A percentile compares a stretch with the other conserved stretches of the same genome.
These are phyloP conservation scores for Tilletia walkeri DNA, from an alignment of 1,284 basidiomycete species.

Conservation along the genomic window DNA sequence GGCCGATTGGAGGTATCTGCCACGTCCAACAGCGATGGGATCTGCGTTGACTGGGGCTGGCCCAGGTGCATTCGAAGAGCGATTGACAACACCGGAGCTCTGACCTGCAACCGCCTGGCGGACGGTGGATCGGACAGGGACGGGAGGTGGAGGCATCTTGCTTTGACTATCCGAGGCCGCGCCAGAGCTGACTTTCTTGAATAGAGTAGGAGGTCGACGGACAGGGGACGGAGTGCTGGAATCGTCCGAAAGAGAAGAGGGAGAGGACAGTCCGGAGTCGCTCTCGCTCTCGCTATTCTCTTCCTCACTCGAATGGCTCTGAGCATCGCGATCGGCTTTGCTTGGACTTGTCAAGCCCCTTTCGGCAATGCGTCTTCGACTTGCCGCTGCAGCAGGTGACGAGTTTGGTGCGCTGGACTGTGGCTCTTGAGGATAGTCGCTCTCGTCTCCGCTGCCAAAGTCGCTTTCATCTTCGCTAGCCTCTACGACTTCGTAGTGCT, in stretches of 20 bases:
- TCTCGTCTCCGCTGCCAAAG: constrained; percentile 30
- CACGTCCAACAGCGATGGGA: background rate
- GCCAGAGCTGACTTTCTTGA: constrained; percentile 11
- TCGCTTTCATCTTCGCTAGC: constrained; percentile 31
- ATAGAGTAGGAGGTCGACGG: constrained; percentile 23
- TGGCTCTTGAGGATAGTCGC: background rate
- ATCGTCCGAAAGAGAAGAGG: constrained; percentile 31
- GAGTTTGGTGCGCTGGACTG: background rate
- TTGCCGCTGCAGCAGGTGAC: constrained; percentile 1
- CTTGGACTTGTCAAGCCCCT: background rate
- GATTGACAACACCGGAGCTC: background rate
- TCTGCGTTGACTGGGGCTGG: background rate
- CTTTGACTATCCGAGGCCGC: constrained; percentile 30
- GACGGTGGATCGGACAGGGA: constrained; percentile 21
- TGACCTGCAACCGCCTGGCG: background rate
- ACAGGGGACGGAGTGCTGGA: constrained; percentile 23
- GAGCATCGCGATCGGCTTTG: background rate
- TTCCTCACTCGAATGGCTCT: background rate
- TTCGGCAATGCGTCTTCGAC: background rate
- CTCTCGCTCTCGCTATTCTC: constrained; percentile 7
- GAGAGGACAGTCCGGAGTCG: constrained; percentile 8
- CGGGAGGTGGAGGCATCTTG: constrained; percentile 36
- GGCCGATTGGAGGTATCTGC: constrained; percentile 25
- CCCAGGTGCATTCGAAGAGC: constrained; percentile 10
- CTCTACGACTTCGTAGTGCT: background rate